A percentile compares a stretch with the other conserved stretches of the same genome.
Evolutionary conservation across 164 flowering plant genomes (phyloP).

Genomic region (Euptelea pleiosperma): DNA sequence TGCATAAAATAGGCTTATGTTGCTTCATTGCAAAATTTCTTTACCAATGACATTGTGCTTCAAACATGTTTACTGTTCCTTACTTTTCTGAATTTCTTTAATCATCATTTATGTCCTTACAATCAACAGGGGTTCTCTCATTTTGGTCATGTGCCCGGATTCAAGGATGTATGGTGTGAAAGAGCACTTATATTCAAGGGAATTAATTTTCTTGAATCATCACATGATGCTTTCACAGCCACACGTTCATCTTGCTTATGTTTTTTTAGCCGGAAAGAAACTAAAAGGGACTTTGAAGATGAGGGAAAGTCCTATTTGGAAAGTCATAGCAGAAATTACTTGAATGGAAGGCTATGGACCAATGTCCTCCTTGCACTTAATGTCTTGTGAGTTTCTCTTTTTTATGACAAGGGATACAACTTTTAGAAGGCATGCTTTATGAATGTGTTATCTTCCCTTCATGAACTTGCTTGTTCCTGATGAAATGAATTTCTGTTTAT

Average conservation of each 20-base stretch:
- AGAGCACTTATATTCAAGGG: conserved; percentile 27
- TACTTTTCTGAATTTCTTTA: too few relatives aligned
- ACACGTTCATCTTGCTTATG: conserved; percentile 35
- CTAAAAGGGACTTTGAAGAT: conserved; percentile 16
- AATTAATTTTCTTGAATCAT: conserved; percentile 25
- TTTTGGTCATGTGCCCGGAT: conserved; percentile 26
- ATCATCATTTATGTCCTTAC: too few relatives aligned
- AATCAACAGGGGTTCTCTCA: conserved; percentile 36
- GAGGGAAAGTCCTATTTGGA: conserved; percentile 27
- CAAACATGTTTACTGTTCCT: too few relatives aligned
- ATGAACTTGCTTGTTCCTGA: too few relatives aligned
- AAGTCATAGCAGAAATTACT: conserved; percentile 31
- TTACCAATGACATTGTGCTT: too few relatives aligned
- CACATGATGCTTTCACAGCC: conserved; percentile 28
- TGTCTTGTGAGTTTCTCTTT: conserved; percentile 57
- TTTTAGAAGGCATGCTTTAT: background rate
- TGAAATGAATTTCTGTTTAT: too few relatives aligned
- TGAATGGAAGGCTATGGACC: conserved; percentile 53
- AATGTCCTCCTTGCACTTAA: conserved; percentile 59
- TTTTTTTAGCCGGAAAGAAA: conserved; percentile 45
- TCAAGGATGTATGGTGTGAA: conserved; percentile 33
- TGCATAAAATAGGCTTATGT: too few relatives aligned
- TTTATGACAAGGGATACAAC: background rate
- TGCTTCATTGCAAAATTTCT: too few relatives aligned
- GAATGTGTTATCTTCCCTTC: conserved; percentile 1